Conservation (phyloP, 352 stramenopile genomes). For the Phytophthora hybrid region DNA sequence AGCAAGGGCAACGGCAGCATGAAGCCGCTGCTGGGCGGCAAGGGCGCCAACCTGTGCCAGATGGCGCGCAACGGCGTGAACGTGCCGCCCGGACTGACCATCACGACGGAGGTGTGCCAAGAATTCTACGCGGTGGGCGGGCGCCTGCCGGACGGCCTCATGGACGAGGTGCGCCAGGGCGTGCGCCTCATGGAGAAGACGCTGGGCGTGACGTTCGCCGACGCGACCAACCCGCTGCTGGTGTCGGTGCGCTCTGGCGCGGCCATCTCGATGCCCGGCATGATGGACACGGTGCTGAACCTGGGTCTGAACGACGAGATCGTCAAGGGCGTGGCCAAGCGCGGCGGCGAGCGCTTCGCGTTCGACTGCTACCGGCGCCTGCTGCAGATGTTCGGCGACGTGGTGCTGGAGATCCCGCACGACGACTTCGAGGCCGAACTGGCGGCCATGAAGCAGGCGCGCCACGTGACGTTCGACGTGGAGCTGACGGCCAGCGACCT, state of each 20-base stretch:
- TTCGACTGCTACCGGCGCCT: constrained; percentile 41
- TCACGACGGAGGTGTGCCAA: constrained; percentile 41
- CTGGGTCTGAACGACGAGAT: constrained; percentile 37
- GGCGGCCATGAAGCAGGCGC: constrained; percentile 31
- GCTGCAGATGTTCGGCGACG: constrained; percentile 37
- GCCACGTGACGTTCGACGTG: constrained; percentile 35
- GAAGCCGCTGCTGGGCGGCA: constrained; percentile 39
- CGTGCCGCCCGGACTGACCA: constrained; percentile 36
- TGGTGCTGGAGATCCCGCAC: constrained; percentile 38
- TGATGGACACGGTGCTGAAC: constrained; percentile 43
- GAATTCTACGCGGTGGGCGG: constrained; percentile 43
- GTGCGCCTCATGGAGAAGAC: constrained; percentile 38
- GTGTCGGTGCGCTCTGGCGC: constrained; percentile 36
- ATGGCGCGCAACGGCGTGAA: constrained; percentile 42
- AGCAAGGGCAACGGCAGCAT: constrained; percentile 39
- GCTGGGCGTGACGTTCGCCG: constrained; percentile 33
- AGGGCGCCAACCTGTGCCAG: constrained; percentile 41
- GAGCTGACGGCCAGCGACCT: constrained; percentile 34
- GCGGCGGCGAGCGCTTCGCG: constrained; percentile 33
- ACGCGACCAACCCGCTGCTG: constrained; percentile 32
- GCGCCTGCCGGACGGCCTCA: constrained; percentile 28
- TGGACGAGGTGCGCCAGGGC: constrained; percentile 29
- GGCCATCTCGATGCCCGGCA: constrained; percentile 36
- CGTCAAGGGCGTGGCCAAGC: constrained; percentile 32
- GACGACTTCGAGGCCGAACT: constrained; percentile 39